Conservation (phyloP, 495 filamentous ascomycete genomes). For the Penicillium tannophilum region DNA sequence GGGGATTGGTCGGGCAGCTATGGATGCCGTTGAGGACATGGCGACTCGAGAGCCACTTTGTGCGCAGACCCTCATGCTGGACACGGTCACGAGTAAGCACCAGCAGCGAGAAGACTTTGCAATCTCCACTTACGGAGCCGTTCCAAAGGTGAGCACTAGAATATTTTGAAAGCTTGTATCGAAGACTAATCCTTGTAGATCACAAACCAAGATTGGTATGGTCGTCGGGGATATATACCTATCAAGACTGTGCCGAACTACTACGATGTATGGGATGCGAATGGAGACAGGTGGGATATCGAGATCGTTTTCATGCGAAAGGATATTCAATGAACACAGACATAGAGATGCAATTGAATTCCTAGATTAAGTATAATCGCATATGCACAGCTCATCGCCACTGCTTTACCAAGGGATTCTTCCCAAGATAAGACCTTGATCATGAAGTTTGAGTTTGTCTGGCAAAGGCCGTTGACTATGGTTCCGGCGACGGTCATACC, state of each 20-base stretch:
- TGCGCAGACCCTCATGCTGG: slow-evolving; percentile 26
- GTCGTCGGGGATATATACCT: slow-evolving; percentile 17
- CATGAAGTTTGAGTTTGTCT: no score
- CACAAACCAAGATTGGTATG: slow-evolving; percentile 23
- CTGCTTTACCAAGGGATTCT: no score
- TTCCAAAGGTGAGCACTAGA: slow-evolving; percentile 25
- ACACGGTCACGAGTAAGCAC: slow-evolving; percentile 23
- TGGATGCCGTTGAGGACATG: slow-evolving; percentile 32
- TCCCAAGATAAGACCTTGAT: no score
- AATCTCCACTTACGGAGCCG: slow-evolving; percentile 13
- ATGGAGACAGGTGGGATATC: slow-evolving; percentile 17
- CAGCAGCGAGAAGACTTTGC: slow-evolving; percentile 28
- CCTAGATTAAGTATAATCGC: neutral
- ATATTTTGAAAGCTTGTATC: neutral
- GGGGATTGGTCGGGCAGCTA: slow-evolving; percentile 31
- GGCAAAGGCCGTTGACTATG: no score
- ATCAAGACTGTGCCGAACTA: slow-evolving; percentile 24
- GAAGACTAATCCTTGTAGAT: slow-evolving; percentile 6
- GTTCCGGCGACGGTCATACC: no score
- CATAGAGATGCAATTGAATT: neutral
- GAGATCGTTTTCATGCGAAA: slow-evolving; percentile 27
- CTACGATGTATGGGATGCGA: slow-evolving; percentile 10
- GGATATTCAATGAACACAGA: slow-evolving; percentile 10
- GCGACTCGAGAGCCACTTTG: slow-evolving; percentile 27
- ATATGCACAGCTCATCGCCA: no score